Evolutionary conservation across 129 eudicot genomes (phyloP).

Genomic region (Artemisia tridentata): DNA sequence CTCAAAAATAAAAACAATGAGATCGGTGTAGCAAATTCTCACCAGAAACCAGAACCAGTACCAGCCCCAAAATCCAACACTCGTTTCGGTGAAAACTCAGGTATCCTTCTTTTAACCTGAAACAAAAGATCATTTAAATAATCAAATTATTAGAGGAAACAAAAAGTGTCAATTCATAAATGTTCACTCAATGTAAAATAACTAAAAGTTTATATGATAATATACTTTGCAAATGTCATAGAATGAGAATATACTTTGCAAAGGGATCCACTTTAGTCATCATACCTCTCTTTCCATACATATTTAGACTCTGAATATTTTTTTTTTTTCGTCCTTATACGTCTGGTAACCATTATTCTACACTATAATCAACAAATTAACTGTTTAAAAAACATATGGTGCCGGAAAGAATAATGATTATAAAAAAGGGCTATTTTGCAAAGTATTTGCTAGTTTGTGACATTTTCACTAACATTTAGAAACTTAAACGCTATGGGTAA

Average conservation of each 20-base stretch:
- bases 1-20: neutral
- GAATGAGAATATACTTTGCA: no score
- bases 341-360: no score
- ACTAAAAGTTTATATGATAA: neutral
- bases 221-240: neutral
- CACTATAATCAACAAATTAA: no score
- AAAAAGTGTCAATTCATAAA: conserved; percentile 6
- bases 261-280: no score
- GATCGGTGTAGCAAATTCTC: conserved; percentile 31
- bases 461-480: neutral
- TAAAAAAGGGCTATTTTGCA: no score
- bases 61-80: conserved; percentile 99
- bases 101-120: conserved; percentile 79
- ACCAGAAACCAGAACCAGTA: conserved; percentile 96
- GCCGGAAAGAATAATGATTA: no score
- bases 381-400: no score
- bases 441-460: no score
- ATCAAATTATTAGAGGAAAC: neutral
- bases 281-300: no score
- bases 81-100: conserved; percentile 66
- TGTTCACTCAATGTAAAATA: conserved; percentile 4
- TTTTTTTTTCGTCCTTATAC: no score
- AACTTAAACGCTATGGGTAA: neutral
- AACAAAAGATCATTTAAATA: conserved; percentile 1
- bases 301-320: no score